A percentile compares a stretch with the other conserved stretches of the same genome.
Evolutionary conservation across 192 early-diverging fungal genomes (phyloP).

Genomic region (Chytriomyces sp.): DNA sequence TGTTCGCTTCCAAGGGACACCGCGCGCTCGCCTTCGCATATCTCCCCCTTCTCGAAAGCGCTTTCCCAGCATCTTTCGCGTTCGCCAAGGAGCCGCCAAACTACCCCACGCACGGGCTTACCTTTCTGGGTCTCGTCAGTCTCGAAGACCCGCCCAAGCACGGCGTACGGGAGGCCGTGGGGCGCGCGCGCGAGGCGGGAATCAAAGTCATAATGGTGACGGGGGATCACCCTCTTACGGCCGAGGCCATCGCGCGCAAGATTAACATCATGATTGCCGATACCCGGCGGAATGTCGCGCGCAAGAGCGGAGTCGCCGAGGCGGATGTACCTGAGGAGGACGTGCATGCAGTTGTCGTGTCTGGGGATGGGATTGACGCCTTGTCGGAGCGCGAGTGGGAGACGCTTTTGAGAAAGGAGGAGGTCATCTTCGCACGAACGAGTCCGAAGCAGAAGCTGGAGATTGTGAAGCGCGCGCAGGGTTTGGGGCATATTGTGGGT

Average conservation of each 20-base stretch:
- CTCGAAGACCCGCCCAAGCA: conserved; percentile 96
- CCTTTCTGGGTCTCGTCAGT: conserved; percentile 80
- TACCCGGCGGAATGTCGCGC: conserved; percentile 76
- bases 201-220: conserved; percentile 97
- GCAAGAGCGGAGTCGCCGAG: conserved; percentile 58
- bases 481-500: conserved; percentile 89
- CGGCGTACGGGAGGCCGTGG: conserved; percentile 89
- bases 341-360: conserved; percentile 75
- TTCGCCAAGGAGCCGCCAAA: conserved; percentile 78
- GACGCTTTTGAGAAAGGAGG: conserved; percentile 67
- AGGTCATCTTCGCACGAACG: conserved; percentile 90
- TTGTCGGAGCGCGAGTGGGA: conserved; percentile 84
- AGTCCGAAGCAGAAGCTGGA: conserved; percentile 93
- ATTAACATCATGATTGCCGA: conserved; percentile 88
- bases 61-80: conserved; percentile 70
- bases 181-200: conserved; percentile 78
- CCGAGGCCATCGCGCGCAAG: conserved; percentile 88
- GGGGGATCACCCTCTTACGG: conserved; percentile 93
- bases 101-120: conserved; percentile 56
- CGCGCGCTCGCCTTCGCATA: conserved; percentile 90
- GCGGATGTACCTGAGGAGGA: conserved; percentile 58
- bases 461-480: conserved; percentile 87
- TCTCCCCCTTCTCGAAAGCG: conserved; percentile 61
- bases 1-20: conserved; percentile 82
- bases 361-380: conserved; percentile 73